These are phyloP conservation scores for Sarocladiaceae sp. DNA, from an alignment of 2,329 filamentous ascomycete species.

Conservation along the genomic window DNA sequence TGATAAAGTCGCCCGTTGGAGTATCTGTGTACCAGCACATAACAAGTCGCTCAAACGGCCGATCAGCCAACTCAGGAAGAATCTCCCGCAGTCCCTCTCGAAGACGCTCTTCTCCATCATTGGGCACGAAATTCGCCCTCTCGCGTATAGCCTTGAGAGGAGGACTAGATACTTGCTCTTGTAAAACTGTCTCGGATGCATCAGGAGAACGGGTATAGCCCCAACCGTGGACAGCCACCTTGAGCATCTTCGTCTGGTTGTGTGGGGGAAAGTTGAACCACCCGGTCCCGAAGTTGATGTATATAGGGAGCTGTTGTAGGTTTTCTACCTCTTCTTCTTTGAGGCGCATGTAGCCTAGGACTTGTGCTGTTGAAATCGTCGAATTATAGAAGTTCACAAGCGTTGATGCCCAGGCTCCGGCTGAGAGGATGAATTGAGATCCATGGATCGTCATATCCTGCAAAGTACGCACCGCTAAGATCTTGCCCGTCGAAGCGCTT, in stretches of 20 bases:
- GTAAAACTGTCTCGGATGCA: not conserved
- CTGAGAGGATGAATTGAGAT: slow-evolving; percentile 14
- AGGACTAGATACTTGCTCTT: slow-evolving; percentile 11
- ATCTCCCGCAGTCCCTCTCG: slow-evolving; percentile 14
- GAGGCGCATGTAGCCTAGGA: slow-evolving; percentile 15
- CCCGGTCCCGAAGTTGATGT: slow-evolving; percentile 16
- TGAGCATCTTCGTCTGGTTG: slow-evolving; percentile 15
- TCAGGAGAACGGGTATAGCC: slow-evolving; percentile 15
- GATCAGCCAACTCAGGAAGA: slow-evolving; percentile 16
- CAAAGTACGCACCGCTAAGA: slow-evolving; percentile 8
- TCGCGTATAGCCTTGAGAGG: slow-evolving; percentile 9
- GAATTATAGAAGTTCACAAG: slow-evolving; percentile 14
- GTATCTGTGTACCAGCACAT: slow-evolving; percentile 9
- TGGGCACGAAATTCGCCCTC: slow-evolving; percentile 14
- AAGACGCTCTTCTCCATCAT: slow-evolving; percentile 14
- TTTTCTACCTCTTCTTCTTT: slow-evolving; percentile 14
- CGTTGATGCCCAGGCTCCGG: slow-evolving; percentile 13
- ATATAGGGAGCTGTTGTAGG: slow-evolving; percentile 16
- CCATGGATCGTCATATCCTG: slow-evolving; percentile 7
- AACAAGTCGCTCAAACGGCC: slow-evolving; percentile 10
- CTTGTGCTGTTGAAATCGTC: slow-evolving; percentile 14
- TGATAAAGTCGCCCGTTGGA: slow-evolving; percentile 2
- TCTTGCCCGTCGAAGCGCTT: not conserved
- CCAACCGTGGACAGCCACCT: slow-evolving; percentile 17
- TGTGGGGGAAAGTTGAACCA: slow-evolving; percentile 21